Evolutionary conservation across 192 early-diverging fungal species (phyloP).

Genomic region (Backusella circina): DNA sequence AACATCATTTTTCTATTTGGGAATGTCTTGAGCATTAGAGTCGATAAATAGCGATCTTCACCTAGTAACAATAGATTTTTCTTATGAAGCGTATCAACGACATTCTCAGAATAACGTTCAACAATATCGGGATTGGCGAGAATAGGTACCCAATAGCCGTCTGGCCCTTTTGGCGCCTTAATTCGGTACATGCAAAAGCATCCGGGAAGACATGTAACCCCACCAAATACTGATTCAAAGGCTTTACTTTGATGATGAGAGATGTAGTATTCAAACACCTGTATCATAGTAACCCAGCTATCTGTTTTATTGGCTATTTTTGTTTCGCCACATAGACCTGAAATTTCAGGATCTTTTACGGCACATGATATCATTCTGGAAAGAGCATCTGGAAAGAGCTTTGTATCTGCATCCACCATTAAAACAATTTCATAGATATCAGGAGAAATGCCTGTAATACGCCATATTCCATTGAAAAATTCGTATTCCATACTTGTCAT

Average conservation of each 20-base stretch:
- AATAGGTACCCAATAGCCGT: constrained; percentile 76
- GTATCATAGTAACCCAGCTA: constrained; percentile 77
- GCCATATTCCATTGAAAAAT: constrained; percentile 72
- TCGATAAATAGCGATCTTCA: constrained; percentile 74
- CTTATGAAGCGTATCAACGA: constrained; percentile 73
- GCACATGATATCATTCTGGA: constrained; percentile 65
- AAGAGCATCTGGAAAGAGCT: constrained; percentile 70
- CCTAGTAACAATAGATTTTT: constrained; percentile 75
- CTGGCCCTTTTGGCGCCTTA: constrained; percentile 75
- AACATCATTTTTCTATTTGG: constrained; percentile 71
- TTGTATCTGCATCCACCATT: constrained; percentile 86
- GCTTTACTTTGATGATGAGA: constrained; percentile 79
- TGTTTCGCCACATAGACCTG: constrained; percentile 78
- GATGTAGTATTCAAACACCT: constrained; percentile 87
- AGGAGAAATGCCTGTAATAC: constrained; percentile 64
- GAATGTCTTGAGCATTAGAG: constrained; percentile 72
- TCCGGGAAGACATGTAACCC: constrained; percentile 79
- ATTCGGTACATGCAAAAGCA: constrained; percentile 89
- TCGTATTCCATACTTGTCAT: constrained; percentile 84
- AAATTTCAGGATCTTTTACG: constrained; percentile 66
- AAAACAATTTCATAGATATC: constrained; percentile 75
- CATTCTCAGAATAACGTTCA: constrained; percentile 80
- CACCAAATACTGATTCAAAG: constrained; percentile 82
- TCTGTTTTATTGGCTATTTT: constrained; percentile 81
- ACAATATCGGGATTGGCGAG: constrained; percentile 82